Base-by-base conservation (phyloP, 768 basidiomycete species). In the Pulveroboletus sp. region DNA sequence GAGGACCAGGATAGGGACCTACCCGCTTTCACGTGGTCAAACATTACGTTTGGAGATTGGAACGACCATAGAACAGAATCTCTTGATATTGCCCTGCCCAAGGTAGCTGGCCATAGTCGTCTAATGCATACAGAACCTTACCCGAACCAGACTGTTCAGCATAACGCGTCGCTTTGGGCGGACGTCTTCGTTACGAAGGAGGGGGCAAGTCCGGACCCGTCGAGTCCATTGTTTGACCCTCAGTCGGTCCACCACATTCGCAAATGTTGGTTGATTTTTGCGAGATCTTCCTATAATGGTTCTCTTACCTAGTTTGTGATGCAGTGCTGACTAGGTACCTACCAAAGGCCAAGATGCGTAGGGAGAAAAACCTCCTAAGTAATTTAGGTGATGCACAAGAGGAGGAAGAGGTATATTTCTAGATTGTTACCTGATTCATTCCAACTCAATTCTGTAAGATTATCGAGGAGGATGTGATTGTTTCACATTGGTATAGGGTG, bases 251-350 rank as follows among this genome's bases (percentile, higher is more conserved):
- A 89, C 55, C 83, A 89, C 62, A 67, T 83, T 50, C 77, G 87
- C 46, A 91, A 91, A 70, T 71, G 91, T 92, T 56, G 32, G 84
- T 73, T 24, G 24, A 36, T 42, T 49, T 44, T 39, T 30, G 11
- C 15, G 5, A 43, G 28, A 26, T 11, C 32, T 46, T 24, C 18
- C 37, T 18, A 21, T 21, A 21, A 17, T 32, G 53, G 31, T 9
- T 36, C 47, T 53, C 49, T 32, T 35, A 56, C 48, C 17, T 32
- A 8, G 49, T 26, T 37, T 33, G 28, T 41, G 26, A 39, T 18
- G 7, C 49, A 96, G 94, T 86, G 27, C 71, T 99, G 55, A 95
- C 91, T 2, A 83, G 89, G n/a, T 94, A 93, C 66, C 58, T 87
- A 30, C 79, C 86, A 6, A 86, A 81, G 59, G 59, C 72, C 18